Conservation (phyloP, 2,329 filamentous ascomycete genomes). For the Sphaerulina vaccinii region DNA sequence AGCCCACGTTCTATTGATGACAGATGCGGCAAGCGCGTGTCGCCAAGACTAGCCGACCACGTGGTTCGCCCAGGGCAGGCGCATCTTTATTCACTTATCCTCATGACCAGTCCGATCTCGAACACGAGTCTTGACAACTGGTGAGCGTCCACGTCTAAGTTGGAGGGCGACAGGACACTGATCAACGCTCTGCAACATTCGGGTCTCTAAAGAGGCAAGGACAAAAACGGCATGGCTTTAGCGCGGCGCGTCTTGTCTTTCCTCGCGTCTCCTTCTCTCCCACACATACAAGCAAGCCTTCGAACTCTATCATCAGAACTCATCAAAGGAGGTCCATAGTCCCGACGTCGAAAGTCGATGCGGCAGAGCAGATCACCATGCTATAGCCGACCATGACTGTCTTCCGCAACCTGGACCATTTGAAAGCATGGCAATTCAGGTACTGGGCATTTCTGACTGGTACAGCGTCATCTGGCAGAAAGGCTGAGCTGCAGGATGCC, state of each 20-base stretch:
- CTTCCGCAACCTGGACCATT: slow-evolving; percentile 22
- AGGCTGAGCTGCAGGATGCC: slow-evolving; percentile 50
- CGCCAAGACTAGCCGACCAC: background rate
- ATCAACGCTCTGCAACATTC: background rate
- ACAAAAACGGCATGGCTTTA: background rate
- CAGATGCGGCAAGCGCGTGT: slow-evolving; percentile 3
- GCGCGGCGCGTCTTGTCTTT: slow-evolving; percentile 5
- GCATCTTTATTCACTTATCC: no score
- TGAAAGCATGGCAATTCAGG: slow-evolving; percentile 58
- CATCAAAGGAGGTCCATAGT: no score
- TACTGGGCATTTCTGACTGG: slow-evolving; percentile 62
- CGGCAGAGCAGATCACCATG: background rate
- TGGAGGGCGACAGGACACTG: no score
- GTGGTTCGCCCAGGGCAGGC: no score
- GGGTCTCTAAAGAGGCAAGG: no score
- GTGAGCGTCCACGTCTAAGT: no score
- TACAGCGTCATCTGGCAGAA: slow-evolving; percentile 59
- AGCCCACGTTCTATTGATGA: background rate
- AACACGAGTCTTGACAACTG: no score
- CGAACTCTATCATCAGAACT: no score
- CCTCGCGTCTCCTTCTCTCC: background rate
- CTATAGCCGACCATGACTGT: slow-evolving; percentile 2
- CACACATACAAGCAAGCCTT: background rate
- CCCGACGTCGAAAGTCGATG: background rate
- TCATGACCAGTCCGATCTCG: no score